Base-by-base conservation (phyloP, 257 asterid species). In the Fraxinus cuspidata region DNA sequence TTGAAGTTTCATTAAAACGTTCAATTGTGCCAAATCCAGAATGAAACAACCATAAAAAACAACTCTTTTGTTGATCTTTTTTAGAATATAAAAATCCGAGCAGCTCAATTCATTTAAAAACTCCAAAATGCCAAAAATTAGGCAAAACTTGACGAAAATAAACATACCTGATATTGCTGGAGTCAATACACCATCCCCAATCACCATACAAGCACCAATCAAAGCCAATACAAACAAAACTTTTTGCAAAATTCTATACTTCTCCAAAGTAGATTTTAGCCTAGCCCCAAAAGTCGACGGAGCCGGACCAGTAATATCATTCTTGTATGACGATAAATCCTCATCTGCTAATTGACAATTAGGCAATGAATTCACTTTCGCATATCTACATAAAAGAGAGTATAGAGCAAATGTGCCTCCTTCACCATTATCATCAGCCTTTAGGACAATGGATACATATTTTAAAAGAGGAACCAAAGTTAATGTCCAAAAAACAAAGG, bases 181-280 rank as follows among this genome's bases (percentile, higher is more conserved):
- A 21, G 97, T 88, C 74, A 93, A 88, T 71, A 93, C 89, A 74
- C 98, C 98, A 82, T 93, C 98, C 35, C 98, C 98, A 81, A 93
- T 93, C 78, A 93, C 98, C 98, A 93, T 93, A 93, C 98, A 93
- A 90, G 98, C 98, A 72, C 98, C 98, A 76, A 93, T 77, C 56
- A 93, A 80, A 81, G 98, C 94, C 92, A 93, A 83, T 10, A 91
- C 40, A 76, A 93, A 91, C 86, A 93, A 84, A 82, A 87, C 75
- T 68, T 91, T 88, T 72, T 93, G 98, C 90, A 93, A 79, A 3
- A 93, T 96, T 79, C 92, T 87, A 37, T 93, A 71, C 42, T 83
- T 91, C 75, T 93, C 98, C 28, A 93, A 82, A 40, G 88, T 86
- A 35, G 93, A 88, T 69, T 90, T 93, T 70, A 93, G 83, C 87